Percentiles rank a stretch among this genome's conserved stretches.
Evolutionary conservation across 257 asterid genomes (phyloP).

Genomic region (Pogostemon cablin): DNA sequence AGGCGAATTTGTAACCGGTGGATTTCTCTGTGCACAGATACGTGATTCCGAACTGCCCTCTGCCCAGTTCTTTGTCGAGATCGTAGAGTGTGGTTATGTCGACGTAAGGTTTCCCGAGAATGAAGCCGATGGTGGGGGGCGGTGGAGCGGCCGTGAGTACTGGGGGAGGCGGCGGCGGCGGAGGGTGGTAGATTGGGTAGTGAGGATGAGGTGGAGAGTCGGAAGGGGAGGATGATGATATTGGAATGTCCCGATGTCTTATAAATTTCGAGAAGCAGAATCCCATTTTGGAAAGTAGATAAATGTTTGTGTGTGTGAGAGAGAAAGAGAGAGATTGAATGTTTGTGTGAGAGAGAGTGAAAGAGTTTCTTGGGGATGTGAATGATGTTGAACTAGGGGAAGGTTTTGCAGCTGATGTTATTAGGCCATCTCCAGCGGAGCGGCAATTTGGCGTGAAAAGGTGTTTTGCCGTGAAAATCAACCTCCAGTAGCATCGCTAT

Average conservation of each 20-base stretch:
- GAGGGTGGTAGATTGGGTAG: constrained; percentile 25
- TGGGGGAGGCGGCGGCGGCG: constrained; percentile 29
- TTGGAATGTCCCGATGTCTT: constrained; percentile 53
- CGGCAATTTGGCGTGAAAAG: too few species aligned
- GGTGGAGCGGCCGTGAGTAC: constrained; percentile 32
- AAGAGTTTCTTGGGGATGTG: too few species aligned
- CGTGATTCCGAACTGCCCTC: constrained; percentile 73
- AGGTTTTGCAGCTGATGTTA: constrained; percentile 18
- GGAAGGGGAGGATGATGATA: constrained; percentile 48
- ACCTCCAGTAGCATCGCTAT: too few species aligned
- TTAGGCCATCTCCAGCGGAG: too few species aligned
- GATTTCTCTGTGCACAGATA: constrained; percentile 58
- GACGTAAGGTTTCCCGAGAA: constrained; percentile 44
- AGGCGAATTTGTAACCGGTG: constrained; percentile 49
- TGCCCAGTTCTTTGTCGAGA: constrained; percentile 52
- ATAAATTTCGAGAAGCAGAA: constrained; percentile 55
- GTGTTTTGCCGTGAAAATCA: too few species aligned
- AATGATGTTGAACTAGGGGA: neutral
- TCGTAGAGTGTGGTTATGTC: constrained; percentile 52
- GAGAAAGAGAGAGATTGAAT: too few species aligned
- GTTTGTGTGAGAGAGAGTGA: too few species aligned
- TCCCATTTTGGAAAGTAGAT: constrained; percentile 45
- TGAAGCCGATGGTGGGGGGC: constrained; percentile 31
- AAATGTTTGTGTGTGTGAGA: neutral
- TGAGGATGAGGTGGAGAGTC: constrained; percentile 39